Base-by-base conservation (phyloP, 1,284 basidiomycete species). In the Exobasidium cylindrosporum region DNA sequence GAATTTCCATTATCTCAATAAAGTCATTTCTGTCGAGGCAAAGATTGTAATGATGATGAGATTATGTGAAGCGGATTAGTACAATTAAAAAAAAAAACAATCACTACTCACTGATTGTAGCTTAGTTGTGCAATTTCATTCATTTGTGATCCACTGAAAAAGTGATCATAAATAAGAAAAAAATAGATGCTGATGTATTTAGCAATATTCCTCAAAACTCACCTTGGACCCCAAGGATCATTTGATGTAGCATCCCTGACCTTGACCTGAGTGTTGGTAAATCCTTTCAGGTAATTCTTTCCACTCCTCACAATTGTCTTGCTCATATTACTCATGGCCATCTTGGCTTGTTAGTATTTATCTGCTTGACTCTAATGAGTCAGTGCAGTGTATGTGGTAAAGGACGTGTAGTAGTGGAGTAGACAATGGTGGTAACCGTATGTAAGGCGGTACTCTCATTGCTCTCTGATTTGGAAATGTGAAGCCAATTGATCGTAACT, bases 1-100 rank as follows among this genome's bases (percentile, higher is more conserved):
- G 85, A 91, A 97, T 97, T 84, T 99, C 96, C 93, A 99, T 97
- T 77, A 98, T 94, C 83, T 99, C 96, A 31, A 98, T 92, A 82
- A 99, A 98, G 80, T 98, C 94, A 70, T 88, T 90, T 82, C 92
- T 96, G 66, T n/a, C n/a, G n/a, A n/a, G n/a, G n/a, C 4, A 43
- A 24, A 46, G 35, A 10, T 7, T 40, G n/a, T n/a, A n/a, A n/a
- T n/a, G n/a, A n/a, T n/a, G 24, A 17, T 7, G 24, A 46, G 21
- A 40, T 23, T 46, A 29, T 23, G 7, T 44, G 26, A 13, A 57
- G 21, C 23, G n/a, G 23, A 6, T n/a, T 21, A 23, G 17, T 28
- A 23, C 24, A 24, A 4, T 29, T 30, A 32, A n/a, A 60, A n/a
- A 31, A 31, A 56, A 24, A 24, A 29, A 56, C 13, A 17, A 24